Evolutionary conservation across 1,284 basidiomycete genomes (phyloP), one percentile per base, ranked within the genome.

Genomic region (Marasmius sp.): DNA sequence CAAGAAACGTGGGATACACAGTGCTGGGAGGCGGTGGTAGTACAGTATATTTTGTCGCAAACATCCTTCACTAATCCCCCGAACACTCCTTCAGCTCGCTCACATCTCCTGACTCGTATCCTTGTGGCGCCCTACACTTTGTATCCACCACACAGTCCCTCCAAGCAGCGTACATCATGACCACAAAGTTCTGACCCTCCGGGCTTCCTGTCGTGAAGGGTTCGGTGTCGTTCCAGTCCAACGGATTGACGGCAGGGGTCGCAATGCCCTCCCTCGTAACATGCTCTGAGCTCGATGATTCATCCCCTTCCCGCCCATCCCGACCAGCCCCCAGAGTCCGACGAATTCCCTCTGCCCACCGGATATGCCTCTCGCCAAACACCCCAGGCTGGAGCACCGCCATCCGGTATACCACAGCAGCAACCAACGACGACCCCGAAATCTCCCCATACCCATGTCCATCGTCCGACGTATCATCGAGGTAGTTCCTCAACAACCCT

Each of bases 141-240:
- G 61, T 50, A 4, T 61, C 68, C 3, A 59, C 12, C 1, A 74
- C 68, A 62, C 79, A 81, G 63, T 80, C 79, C 58, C 79, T 75
- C 78, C 79, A 81, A 0, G 76, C 77, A 2, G 77, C 71, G 64
- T 80, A 81, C 71, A 80, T 71, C 62, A 79, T 60, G 6, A 77
- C 75, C 0, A 77, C 77, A 61, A 81, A 79, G 27, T 69, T 72
- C 57, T 80, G 74, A 1, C 77, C 79, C 56, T 81, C 79, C 0
- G 79, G 79, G 50, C 78, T 79, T 7, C 79, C 78, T 2, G 67
- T 61, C 16, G 71, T 73, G 56, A 69, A 76, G 18, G 77, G 76
- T 1, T 60, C 67, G 1, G 70, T 71, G 60, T 79, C 76, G 11
- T 59, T 43, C 77, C 76, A 78, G 12, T 65, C 69, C 36, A 79